Conservation (phyloP, 495 filamentous ascomycete species). For the Aspergillus bertholletiae region DNA sequence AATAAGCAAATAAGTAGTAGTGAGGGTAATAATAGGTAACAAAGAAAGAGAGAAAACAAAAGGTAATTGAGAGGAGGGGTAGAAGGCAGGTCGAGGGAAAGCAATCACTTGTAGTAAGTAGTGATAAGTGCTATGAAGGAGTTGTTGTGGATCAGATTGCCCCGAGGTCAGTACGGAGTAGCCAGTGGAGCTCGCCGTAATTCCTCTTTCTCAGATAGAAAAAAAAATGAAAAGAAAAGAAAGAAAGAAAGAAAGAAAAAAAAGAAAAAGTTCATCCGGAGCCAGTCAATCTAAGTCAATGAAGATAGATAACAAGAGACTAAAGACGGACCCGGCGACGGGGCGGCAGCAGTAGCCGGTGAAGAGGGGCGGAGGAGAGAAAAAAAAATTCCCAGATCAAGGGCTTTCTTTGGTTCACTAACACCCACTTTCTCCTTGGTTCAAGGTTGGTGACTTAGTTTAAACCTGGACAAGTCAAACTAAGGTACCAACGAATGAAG, state of each 20-base stretch:
- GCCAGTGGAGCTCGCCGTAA: constrained; percentile 15
- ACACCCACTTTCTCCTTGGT: constrained; percentile 2
- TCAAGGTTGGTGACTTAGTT: constrained; percentile 11
- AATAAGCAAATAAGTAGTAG: too few species aligned
- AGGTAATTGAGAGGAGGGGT: constrained; percentile 11
- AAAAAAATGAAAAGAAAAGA: constrained; percentile 4
- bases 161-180: constrained; percentile 17
- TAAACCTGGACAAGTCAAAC: constrained; percentile 8
- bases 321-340: constrained; percentile 21
- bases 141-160: constrained; percentile 21
- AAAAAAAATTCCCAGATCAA: constrained; percentile 3
- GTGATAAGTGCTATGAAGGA: constrained; percentile 5
- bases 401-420: constrained; percentile 8
- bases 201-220: neutral
- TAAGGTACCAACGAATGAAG: constrained; percentile 14
- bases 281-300: constrained; percentile 13
- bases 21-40: constrained; percentile 3
- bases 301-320: constrained; percentile 14
- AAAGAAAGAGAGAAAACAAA: constrained; percentile 7
- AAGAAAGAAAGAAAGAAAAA: constrained; percentile 7
- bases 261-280: constrained; percentile 12
- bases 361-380: constrained; percentile 6
- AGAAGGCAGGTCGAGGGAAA: constrained; percentile 12
- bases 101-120: constrained; percentile 12
- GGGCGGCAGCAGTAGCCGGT: constrained; percentile 11